Base-by-base conservation (phyloP, 495 filamentous ascomycete genomes). In the Penicillium mononematosum region DNA sequence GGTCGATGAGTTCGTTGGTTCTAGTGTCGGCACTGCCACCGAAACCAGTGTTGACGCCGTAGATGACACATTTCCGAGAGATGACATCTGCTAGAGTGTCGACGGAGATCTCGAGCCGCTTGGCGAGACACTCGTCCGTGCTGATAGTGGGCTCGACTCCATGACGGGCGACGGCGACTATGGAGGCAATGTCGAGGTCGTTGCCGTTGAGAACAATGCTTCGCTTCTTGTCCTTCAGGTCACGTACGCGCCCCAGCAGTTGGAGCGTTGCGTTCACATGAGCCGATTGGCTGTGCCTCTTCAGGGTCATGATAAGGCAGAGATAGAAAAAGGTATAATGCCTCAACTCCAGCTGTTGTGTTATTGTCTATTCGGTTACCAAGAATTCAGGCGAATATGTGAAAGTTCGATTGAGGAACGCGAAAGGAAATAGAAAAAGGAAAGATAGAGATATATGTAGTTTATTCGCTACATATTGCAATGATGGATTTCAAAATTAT, bases 31-130 rank as follows among this genome's bases (percentile, higher is more conserved):
- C 85, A 56, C 80, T 85, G 5, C 83, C 85, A n/a, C 85, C 85
- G 51, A 86, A 86, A 11, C 85, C 85, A 5, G 85, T 87, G 61
- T 83, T 88, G 58, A 88, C 83, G 5, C 85, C 85, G n/a, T 62
- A 62, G 7, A 62, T 48, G 24, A 62, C 60, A 24, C 41, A 59
- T 14, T 59, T 19, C 11, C 56, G 51, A 9, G 60, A 22, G 9
- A 62, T 41, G 24, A 55, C 42, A 9, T 62, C 56, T 14, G 47
- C 32, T 8, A 62, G 47, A 22, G 60, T 53, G 7, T 62, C 46
- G 4, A 62, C 60, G 19, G 45, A 51, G 25, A 53, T 42, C 9
- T 62, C 60, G 5, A 62, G 46, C 20, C 42, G 51, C 42, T 59
- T 51, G 9, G 48, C 43, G 4, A 62, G 39, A 1, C 42, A 16